These are phyloP conservation scores for Talaromyces islandicus DNA, from an alignment of 2,329 filamentous ascomycete genomes.

Conservation along the genomic window DNA sequence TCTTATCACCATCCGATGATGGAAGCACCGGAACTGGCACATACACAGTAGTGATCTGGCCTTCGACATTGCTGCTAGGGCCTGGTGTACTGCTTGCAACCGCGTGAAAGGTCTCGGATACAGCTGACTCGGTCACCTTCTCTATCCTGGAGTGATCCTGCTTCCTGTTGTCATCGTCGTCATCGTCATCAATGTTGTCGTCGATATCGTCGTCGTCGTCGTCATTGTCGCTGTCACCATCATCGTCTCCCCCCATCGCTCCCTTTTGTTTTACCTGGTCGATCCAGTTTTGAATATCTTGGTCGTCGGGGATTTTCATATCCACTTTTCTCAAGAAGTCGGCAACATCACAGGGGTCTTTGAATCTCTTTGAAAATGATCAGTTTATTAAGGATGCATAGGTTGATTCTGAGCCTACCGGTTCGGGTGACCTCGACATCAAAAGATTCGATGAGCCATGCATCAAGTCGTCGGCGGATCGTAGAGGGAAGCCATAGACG, in stretches of 20 bases:
- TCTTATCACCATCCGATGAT: neutral
- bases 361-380: slow-evolving; percentile 4
- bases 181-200: neutral
- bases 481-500: slow-evolving; percentile 2
- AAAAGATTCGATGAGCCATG: neutral
- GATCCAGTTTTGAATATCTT: slow-evolving; percentile 8
- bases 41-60: neutral
- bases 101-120: neutral
- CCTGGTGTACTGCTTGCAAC: neutral
- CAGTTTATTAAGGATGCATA: neutral
- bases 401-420: neutral
- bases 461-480: neutral
- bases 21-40: slow-evolving; percentile 1
- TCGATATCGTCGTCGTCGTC: neutral
- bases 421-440: neutral
- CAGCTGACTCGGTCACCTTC: neutral
- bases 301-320: slow-evolving; percentile 7
- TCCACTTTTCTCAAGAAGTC: slow-evolving; percentile 5
- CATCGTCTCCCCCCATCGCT: neutral
- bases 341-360: slow-evolving; percentile 8
- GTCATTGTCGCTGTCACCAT: neutral
- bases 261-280: slow-evolving; percentile 5
- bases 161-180: neutral
- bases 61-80: neutral
- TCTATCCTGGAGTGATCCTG: neutral